Evolutionary conservation across 2,329 filamentous ascomycete genomes (phyloP).

Genomic region (Ascochyta clinopodiicola): DNA sequence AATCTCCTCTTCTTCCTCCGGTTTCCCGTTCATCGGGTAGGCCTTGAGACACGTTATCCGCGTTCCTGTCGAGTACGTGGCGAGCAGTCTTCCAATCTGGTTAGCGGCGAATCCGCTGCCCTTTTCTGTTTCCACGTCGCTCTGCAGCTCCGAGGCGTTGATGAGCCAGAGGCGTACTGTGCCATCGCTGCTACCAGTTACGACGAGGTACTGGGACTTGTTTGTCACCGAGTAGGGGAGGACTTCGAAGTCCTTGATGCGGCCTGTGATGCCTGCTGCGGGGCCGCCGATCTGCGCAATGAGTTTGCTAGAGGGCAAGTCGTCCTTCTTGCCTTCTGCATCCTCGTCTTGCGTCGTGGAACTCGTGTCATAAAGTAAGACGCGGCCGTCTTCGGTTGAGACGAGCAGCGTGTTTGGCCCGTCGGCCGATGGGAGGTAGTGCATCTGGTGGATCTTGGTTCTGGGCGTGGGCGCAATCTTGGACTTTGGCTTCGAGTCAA

Average conservation of each 20-base stretch:
- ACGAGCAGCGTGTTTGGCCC: slow-evolving; percentile 70
- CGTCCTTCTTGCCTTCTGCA: slow-evolving; percentile 48
- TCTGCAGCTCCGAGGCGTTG: slow-evolving; percentile 33
- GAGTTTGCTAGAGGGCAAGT: slow-evolving; percentile 65
- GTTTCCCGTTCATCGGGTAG: slow-evolving; percentile 75
- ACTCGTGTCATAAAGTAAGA: slow-evolving; percentile 81
- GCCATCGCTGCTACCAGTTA: slow-evolving; percentile 85
- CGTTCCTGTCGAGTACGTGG: slow-evolving; percentile 82
- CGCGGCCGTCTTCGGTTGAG: slow-evolving; percentile 87
- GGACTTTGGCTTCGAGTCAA: slow-evolving; percentile 83
- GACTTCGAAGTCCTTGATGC: slow-evolving; percentile 89
- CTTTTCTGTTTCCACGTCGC: slow-evolving; percentile 16
- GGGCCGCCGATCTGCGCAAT: slow-evolving; percentile 82
- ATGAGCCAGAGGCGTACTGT: slow-evolving; percentile 80
- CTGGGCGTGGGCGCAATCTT: slow-evolving; percentile 70
- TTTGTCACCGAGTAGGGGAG: slow-evolving; percentile 55
- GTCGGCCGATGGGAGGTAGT: slow-evolving; percentile 66
- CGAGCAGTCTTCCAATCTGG: slow-evolving; percentile 72
- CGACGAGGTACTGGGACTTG: slow-evolving; percentile 59
- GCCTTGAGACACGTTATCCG: slow-evolving; percentile 87
- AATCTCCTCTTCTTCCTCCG: slow-evolving; percentile 36
- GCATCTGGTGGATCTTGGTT: slow-evolving; percentile 84
- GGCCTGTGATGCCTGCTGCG: slow-evolving; percentile 67
- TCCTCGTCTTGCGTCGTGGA: slow-evolving; percentile 51
- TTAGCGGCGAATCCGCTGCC: slow-evolving; percentile 36